These are phyloP conservation scores for Sugiyamaella pinicola DNA, from an alignment of 1,139 yeast species.

Conservation along the genomic window DNA sequence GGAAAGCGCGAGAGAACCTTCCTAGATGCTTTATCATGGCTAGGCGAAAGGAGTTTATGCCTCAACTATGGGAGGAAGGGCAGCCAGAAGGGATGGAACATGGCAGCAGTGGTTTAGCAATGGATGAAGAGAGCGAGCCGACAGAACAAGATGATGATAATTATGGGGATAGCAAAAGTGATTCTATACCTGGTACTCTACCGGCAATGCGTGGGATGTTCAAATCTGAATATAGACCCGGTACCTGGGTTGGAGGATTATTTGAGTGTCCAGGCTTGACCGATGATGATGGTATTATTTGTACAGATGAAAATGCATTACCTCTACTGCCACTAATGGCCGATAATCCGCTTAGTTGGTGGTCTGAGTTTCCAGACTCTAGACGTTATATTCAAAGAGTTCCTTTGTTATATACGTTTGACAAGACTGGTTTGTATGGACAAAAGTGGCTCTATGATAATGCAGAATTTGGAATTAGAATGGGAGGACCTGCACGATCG, in stretches of 20 bases:
- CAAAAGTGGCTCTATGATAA: neutral
- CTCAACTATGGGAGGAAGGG: neutral
- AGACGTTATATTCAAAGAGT: conserved; percentile 22
- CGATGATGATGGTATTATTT: conserved; percentile 31
- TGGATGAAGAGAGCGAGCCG: too few species aligned
- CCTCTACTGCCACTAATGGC: conserved; percentile 32
- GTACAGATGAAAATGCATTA: conserved; percentile 29
- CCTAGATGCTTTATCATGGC: conserved; percentile 23
- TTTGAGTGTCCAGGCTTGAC: conserved; percentile 52
- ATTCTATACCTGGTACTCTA: neutral
- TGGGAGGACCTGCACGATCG: conserved; percentile 1
- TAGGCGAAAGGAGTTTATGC: conserved; percentile 10
- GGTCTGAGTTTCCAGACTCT: conserved; percentile 27
- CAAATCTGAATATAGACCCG: conserved; percentile 20
- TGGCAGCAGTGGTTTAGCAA: too few species aligned
- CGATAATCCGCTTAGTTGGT: conserved; percentile 28
- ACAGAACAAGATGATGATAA: neutral
- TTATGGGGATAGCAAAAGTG: neutral
- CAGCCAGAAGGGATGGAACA: too few species aligned
- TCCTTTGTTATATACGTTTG: conserved; percentile 23
- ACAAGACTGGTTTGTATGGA: conserved; percentile 2
- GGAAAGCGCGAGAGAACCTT: conserved; percentile 2
- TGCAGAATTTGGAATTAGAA: neutral
- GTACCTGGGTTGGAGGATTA: conserved; percentile 65
- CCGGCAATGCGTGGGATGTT: neutral